These are phyloP conservation scores for Entomortierella chlamydospora DNA, from an alignment of 192 early-diverging fungal genomes.

Conservation along the genomic window DNA sequence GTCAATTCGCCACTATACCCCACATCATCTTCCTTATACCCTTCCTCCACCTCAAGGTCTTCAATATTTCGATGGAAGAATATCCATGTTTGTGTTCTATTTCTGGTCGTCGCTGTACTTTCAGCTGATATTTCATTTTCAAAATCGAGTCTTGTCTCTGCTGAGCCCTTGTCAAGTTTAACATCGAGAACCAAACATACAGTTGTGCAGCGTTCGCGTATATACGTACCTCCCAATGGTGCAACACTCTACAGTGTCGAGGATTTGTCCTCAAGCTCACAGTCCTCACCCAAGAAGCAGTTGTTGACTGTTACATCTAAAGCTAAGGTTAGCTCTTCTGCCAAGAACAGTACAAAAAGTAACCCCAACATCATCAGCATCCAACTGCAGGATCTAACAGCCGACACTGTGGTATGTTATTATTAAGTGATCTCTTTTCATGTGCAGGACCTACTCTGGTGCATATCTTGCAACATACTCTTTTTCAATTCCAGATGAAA, in stretches of 20 bases:
- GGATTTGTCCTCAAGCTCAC: background rate
- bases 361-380: slow-evolving; percentile 37
- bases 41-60: slow-evolving; percentile 29
- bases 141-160: slow-evolving; percentile 3
- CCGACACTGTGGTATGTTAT: slow-evolving; percentile 43
- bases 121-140: slow-evolving; percentile 9
- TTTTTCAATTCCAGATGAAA: too few relatives aligned
- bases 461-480: background rate
- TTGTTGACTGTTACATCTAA: slow-evolving; percentile 19
- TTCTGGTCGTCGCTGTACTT: slow-evolving; percentile 18
- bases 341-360: background rate
- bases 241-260: slow-evolving; percentile 19
- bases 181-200: too few relatives aligned
- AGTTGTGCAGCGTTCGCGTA: slow-evolving; percentile 8
- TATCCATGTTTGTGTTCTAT: slow-evolving; percentile 22
- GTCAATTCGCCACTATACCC: background rate
- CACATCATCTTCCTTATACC: background rate
- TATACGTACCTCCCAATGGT: slow-evolving; percentile 36
- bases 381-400: slow-evolving; percentile 34
- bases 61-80: slow-evolving; percentile 3
- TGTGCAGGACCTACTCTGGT: background rate
- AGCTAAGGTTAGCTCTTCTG: slow-evolving; percentile 8
- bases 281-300: background rate
- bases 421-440: background rate
- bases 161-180: slow-evolving; percentile 12